Evolutionary conservation across 345 rosid genomes (phyloP).

Genomic region (Aquilaria sinensis): DNA sequence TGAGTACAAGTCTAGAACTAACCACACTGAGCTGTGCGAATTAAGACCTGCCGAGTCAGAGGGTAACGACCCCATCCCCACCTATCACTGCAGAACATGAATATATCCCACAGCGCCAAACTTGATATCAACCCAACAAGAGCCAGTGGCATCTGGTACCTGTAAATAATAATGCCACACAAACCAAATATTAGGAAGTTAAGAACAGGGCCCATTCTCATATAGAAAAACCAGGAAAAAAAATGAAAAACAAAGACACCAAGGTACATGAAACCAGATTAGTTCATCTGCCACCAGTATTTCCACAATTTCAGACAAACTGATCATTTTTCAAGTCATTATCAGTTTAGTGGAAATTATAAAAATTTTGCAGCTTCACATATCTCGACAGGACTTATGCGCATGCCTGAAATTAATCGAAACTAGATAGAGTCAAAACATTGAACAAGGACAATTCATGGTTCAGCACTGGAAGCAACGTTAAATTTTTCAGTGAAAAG

Average conservation of each 20-base stretch:
- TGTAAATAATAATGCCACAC: conserved; percentile 18
- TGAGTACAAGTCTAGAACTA: conserved; percentile 16
- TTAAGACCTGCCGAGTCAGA: conserved; percentile 33
- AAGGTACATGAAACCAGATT: too few species aligned
- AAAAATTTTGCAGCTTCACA: too few species aligned
- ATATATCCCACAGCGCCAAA: conserved; percentile 83
- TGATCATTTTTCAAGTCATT: background rate
- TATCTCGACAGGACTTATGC: background rate
- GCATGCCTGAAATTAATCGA: background rate
- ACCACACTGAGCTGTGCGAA: conserved; percentile 77
- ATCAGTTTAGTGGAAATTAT: too few species aligned
- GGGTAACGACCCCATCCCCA: conserved; percentile 70
- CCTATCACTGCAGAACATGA: conserved; percentile 59
- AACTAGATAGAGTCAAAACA: too few species aligned
- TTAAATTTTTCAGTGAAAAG: too few species aligned
- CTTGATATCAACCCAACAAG: conserved; percentile 73
- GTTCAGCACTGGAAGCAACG: too few species aligned
- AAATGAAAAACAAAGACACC: background rate
- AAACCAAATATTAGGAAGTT: background rate
- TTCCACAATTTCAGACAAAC: background rate
- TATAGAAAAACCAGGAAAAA: background rate
- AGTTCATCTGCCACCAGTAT: too few species aligned
- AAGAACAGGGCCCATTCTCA: background rate
- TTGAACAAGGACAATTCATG: too few species aligned
- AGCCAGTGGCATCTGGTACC: conserved; percentile 95